A percentile compares a stretch with the other conserved stretches of the same genome.
These are phyloP conservation scores for Debaryomyces psychrophilus DNA, from an alignment of 1,139 yeast genomes.

Conservation along the genomic window DNA sequence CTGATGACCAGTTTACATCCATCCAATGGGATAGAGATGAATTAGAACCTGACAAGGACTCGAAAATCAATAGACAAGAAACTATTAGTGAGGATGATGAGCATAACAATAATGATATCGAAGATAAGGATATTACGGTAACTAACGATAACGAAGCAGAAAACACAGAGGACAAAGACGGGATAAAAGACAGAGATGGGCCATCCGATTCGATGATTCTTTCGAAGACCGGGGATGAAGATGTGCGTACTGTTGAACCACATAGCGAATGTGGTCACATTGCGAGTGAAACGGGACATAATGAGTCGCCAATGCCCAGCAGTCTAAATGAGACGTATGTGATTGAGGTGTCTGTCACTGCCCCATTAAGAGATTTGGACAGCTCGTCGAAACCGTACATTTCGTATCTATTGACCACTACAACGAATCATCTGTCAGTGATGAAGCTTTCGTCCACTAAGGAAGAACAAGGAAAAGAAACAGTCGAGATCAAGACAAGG, in stretches of 20 bases:
- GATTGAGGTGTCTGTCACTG: slow-evolving; percentile 46
- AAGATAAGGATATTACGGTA: slow-evolving; percentile 8
- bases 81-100: slow-evolving; percentile 17
- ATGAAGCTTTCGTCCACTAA: slow-evolving; percentile 31
- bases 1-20: slow-evolving; percentile 58
- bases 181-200: slow-evolving; percentile 13
- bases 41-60: slow-evolving; percentile 17
- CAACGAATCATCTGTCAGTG: slow-evolving; percentile 49
- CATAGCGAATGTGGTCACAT: neutral
- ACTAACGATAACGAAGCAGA: slow-evolving; percentile 4
- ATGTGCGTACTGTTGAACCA: neutral
- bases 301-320: neutral
- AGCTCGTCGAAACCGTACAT: slow-evolving; percentile 82
- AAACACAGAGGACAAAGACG: neutral
- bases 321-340: neutral
- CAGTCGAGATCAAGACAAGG: slow-evolving; percentile 57
- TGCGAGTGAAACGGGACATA: neutral
- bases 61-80: slow-evolving; percentile 9
- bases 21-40: slow-evolving; percentile 62
- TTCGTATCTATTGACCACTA: slow-evolving; percentile 77
- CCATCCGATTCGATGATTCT: slow-evolving; percentile 20
- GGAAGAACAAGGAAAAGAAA: slow-evolving; percentile 20
- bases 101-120: slow-evolving; percentile 10
- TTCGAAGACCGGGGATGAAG: slow-evolving; percentile 3
- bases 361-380: slow-evolving; percentile 75